These are phyloP conservation scores for Tardiomyces blankii DNA, from an alignment of 1,139 yeast genomes.

Conservation along the genomic window DNA sequence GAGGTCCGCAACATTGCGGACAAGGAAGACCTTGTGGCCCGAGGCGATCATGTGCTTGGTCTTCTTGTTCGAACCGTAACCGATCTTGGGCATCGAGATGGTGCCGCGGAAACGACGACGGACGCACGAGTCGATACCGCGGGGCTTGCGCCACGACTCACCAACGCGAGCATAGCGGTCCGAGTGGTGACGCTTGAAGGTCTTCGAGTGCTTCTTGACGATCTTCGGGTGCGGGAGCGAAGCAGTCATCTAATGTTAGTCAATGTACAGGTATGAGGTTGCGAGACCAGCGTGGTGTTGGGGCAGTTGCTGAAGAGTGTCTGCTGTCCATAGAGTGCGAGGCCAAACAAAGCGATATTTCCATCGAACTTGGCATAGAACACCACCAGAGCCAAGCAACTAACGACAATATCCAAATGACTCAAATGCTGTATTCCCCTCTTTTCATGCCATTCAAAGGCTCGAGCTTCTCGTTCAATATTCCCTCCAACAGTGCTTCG, in stretches of 20 bases:
- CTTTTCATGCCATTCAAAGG: no score
- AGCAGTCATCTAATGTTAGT: conserved; percentile 64
- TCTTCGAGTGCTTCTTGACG: conserved; percentile 98
- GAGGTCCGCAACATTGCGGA: conserved; percentile 85
- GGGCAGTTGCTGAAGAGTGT: no score
- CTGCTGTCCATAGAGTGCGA: no score
- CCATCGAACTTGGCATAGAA: no score
- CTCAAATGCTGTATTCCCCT: no score
- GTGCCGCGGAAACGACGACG: conserved; percentile 99
- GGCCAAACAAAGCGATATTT: no score
- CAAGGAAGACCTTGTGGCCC: conserved; percentile 96
- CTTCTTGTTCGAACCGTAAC: conserved; percentile 99
- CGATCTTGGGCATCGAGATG: conserved; percentile 98
- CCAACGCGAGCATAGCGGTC: conserved; percentile 98
- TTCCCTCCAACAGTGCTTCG: no score
- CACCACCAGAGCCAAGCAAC: no score
- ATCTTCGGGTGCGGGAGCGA: conserved; percentile 98
- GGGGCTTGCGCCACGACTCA: conserved; percentile 99
- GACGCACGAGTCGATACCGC: conserved; percentile 99
- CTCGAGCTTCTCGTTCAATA: no score
- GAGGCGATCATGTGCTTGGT: conserved; percentile 94
- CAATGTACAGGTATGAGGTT: no score
- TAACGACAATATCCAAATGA: no score
- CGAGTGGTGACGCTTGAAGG: conserved; percentile 99
- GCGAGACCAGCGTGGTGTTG: no score